phyloP scores from a whole-genome alignment of 2,329 filamentous ascomycete genomes.

The Endoconidiophora polonica region DNA sequence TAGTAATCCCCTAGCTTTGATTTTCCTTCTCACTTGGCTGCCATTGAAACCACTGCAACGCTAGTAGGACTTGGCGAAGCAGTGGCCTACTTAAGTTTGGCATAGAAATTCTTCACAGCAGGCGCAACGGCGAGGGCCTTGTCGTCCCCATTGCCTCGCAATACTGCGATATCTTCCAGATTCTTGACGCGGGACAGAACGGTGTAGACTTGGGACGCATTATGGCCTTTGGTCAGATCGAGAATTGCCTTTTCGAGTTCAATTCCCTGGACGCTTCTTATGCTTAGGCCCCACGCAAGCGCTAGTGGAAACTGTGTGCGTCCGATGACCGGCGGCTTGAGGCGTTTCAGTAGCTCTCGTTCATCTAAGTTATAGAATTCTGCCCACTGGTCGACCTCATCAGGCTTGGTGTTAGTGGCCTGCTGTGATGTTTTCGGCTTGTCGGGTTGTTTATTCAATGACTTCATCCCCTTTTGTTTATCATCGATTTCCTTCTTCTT shows the following conservation, averaged over 20 bases:
- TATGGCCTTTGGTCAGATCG: background rate
- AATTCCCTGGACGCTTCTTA: background rate
- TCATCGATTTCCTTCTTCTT: too few species aligned
- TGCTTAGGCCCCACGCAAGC: background rate
- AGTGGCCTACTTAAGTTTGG: background rate
- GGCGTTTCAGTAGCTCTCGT: background rate
- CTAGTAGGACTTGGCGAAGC: conserved; percentile 3
- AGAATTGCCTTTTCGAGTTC: background rate
- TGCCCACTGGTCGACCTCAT: too few species aligned
- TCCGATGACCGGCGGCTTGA: background rate
- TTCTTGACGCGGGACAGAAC: background rate
- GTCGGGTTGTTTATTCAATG: too few species aligned
- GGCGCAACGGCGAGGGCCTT: too few species aligned
- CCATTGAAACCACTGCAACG: background rate
- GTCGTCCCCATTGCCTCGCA: background rate
- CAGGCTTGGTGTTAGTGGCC: too few species aligned
- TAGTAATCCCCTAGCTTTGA: too few species aligned
- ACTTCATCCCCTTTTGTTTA: too few species aligned
- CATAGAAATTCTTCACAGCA: too few species aligned
- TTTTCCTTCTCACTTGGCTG: too few species aligned
- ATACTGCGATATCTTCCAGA: background rate
- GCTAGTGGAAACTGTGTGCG: background rate
- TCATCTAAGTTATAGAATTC: too few species aligned
- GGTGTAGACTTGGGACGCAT: background rate
- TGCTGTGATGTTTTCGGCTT: background rate